Evolutionary conservation across 2,329 filamentous ascomycete species (phyloP).

Genomic region (Pyrenochaeta sp.): DNA sequence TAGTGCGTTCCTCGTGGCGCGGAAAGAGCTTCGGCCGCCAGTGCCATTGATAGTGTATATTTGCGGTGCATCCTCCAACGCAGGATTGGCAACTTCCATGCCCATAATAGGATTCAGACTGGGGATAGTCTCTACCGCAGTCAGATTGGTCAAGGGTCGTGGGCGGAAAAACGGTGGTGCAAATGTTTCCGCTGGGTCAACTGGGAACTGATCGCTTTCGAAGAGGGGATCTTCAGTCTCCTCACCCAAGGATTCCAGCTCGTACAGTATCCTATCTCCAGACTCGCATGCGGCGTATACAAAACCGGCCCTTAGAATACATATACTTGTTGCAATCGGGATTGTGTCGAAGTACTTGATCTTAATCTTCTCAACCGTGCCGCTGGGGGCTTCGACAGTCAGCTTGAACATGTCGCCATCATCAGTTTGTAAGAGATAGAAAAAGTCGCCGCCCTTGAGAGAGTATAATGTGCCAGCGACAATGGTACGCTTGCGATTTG

Average conservation of each 20-base stretch:
- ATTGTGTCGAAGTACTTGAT: conserved; percentile 99
- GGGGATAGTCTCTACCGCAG: conserved; percentile 82
- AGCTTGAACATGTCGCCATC: conserved; percentile 99
- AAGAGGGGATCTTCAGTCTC: conserved; percentile 92
- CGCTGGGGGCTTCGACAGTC: conserved; percentile 83
- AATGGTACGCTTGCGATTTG: conserved; percentile 86
- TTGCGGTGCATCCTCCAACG: conserved; percentile 92
- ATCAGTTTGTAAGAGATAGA: conserved; percentile 94
- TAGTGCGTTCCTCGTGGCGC: conserved; percentile 89
- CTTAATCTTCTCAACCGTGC: conserved; percentile 75
- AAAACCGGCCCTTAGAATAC: conserved; percentile 95
- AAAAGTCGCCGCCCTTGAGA: conserved; percentile 88
- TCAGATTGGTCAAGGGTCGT: conserved; percentile 80
- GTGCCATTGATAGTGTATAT: conserved; percentile 93
- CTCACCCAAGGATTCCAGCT: conserved; percentile 96
- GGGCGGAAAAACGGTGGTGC: conserved; percentile 87
- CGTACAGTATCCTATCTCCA: conserved; percentile 93
- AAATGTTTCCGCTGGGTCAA: conserved; percentile 76
- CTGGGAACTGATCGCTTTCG: conserved; percentile 80
- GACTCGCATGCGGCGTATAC: conserved; percentile 92
- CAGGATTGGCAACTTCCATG: conserved; percentile 89
- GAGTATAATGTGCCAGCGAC: conserved; percentile 97
- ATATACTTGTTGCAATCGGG: conserved; percentile 84
- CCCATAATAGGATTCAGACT: conserved; percentile 92
- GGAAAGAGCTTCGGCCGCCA: conserved; percentile 87